A percentile compares a stretch with the other conserved stretches of the same genome.
These are phyloP conservation scores for Zasmidium angulare DNA, from an alignment of 2,329 filamentous ascomycete species.

Conservation along the genomic window DNA sequence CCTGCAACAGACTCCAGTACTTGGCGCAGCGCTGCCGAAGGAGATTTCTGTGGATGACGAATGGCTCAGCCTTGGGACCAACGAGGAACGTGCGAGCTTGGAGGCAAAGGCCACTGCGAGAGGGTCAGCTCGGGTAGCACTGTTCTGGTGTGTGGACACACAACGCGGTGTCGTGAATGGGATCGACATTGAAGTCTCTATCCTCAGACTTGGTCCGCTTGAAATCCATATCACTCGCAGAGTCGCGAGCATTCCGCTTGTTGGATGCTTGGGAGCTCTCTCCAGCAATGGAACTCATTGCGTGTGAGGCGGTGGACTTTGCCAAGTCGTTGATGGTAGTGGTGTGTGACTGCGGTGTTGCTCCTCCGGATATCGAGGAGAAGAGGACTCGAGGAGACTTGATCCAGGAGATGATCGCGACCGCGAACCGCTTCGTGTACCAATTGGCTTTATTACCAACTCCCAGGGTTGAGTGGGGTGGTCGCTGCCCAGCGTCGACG, in stretches of 20 bases:
- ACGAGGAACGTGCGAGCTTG: background rate
- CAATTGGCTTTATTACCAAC: background rate
- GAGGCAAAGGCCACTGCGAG: background rate
- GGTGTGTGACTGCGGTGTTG: background rate
- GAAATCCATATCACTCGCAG: background rate
- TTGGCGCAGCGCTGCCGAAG: background rate
- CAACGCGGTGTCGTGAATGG: background rate
- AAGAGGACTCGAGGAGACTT: background rate
- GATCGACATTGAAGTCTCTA: background rate
- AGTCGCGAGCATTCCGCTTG: background rate
- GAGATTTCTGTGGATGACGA: background rate
- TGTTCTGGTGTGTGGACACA: background rate
- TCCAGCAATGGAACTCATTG: background rate
- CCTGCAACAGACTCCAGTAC: background rate
- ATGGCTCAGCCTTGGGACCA: background rate
- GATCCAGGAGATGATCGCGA: background rate
- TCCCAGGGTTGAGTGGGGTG: background rate
- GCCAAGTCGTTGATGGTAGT: background rate
- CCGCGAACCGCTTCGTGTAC: background rate
- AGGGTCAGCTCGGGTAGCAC: background rate
- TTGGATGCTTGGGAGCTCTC: background rate
- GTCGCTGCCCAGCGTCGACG: background rate
- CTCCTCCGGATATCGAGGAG: background rate
- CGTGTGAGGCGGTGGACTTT: background rate
- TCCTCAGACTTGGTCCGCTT: background rate